Conservation (phyloP, 2,329 filamentous ascomycete species). For the Delphinella strobiligena region DNA sequence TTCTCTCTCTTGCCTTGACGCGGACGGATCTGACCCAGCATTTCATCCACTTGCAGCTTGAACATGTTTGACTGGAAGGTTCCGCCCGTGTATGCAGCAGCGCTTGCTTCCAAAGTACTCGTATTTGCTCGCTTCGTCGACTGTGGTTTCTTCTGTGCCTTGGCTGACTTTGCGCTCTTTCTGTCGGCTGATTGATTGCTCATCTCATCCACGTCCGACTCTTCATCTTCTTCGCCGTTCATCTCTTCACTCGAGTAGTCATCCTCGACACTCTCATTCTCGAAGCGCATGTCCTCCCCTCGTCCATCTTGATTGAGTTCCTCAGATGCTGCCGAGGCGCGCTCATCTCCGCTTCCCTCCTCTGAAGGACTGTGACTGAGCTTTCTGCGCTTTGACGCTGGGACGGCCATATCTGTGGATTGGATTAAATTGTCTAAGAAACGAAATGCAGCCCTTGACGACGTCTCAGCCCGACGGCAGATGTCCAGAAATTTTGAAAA, state of each 20-base stretch:
- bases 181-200: conserved; percentile 1
- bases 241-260: conserved; percentile 9
- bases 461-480: no score
- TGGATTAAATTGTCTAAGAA: no score
- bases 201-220: conserved; percentile 1
- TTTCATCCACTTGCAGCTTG: conserved; percentile 54
- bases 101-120: conserved; percentile 10
- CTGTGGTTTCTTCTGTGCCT: conserved; percentile 6
- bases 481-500: no score
- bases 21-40: conserved; percentile 45
- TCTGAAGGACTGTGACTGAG: conserved; percentile 19
- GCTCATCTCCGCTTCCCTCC: conserved; percentile 15
- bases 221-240: conserved; percentile 7
- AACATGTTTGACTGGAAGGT: conserved; percentile 56
- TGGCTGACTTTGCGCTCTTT: neutral
- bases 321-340: conserved; percentile 21
- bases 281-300: conserved; percentile 4
- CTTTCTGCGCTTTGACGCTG: conserved; percentile 22
- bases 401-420: conserved; percentile 22
- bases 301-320: conserved; percentile 7
- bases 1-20: conserved; percentile 46
- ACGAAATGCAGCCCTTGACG: no score
- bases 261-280: conserved; percentile 10
- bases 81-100: conserved; percentile 36
- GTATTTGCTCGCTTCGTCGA: conserved; percentile 9